phyloP scores from a whole-genome alignment of 139 green algal species.

The Tetraselmis striata region DNA sequence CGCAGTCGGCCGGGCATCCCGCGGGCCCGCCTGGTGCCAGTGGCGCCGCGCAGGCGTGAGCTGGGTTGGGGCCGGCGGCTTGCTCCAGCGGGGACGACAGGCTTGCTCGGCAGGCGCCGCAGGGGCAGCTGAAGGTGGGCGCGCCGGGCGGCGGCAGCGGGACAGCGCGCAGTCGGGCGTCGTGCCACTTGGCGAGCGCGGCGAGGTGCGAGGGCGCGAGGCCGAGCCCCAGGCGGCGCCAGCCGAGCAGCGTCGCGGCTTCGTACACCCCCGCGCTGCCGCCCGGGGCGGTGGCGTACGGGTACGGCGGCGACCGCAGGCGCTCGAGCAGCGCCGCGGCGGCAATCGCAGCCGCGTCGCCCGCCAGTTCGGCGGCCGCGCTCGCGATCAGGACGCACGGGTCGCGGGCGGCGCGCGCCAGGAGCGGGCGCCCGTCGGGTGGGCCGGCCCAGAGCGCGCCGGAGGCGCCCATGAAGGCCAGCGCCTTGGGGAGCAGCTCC shows the following conservation, averaged over 20 bases:
- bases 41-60: too few species aligned
- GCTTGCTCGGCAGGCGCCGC: background rate
- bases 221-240: background rate
- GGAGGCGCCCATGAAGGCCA: background rate
- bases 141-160: background rate
- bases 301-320: too few species aligned
- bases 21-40: background rate
- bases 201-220: background rate
- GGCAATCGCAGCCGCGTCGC: background rate
- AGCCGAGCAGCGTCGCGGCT: background rate
- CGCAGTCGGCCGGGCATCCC: background rate
- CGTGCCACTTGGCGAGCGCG: background rate
- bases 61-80: background rate
- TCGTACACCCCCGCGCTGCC: slow-evolving; percentile 1
- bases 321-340: background rate
- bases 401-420: background rate
- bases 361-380: background rate
- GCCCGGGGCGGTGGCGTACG: too few species aligned
- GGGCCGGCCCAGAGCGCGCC: background rate
- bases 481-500: background rate
- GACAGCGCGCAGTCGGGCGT: background rate
- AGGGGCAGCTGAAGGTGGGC: background rate
- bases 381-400: background rate
- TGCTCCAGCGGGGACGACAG: background rate
- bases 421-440: background rate